These are phyloP conservation scores for Podospora anserina DNA, from an alignment of 495 filamentous ascomycete species.

Conservation along the genomic window DNA sequence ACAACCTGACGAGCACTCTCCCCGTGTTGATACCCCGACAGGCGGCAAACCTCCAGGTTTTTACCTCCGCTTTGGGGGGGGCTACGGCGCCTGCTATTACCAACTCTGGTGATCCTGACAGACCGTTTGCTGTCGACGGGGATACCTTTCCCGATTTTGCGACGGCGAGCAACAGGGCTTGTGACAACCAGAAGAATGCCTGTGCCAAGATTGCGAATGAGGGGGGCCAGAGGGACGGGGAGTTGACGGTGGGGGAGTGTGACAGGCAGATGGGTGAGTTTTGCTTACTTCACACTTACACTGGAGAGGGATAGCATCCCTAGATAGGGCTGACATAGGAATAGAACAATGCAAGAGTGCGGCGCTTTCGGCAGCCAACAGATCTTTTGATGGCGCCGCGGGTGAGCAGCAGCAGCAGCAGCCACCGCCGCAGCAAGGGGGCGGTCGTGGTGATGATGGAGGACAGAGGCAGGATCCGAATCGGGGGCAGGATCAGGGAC, in stretches of 20 bases:
- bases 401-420: no score
- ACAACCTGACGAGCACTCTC: neutral
- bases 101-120: conserved; percentile 34
- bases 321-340: neutral
- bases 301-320: no score
- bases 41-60: conserved; percentile 27
- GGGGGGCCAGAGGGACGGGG: conserved; percentile 8
- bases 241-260: conserved; percentile 36
- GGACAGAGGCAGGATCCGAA: no score
- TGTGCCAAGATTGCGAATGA: conserved; percentile 38
- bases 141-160: conserved; percentile 41
- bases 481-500: no score
- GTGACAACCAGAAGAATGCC: conserved; percentile 42
- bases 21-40: neutral
- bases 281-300: neutral
- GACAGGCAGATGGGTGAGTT: conserved; percentile 39
- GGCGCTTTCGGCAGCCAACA: conserved; percentile 23
- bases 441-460: neutral
- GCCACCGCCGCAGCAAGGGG: neutral
- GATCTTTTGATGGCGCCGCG: conserved; percentile 17
- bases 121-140: conserved; percentile 47
- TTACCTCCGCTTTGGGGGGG: conserved; percentile 27
- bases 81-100: conserved; percentile 30
- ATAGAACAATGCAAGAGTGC: conserved; percentile 34
- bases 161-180: conserved; percentile 38